These are phyloP conservation scores for Stenogyne calaminthoides DNA, from an alignment of 305 asterid genomes.

Conservation along the genomic window DNA sequence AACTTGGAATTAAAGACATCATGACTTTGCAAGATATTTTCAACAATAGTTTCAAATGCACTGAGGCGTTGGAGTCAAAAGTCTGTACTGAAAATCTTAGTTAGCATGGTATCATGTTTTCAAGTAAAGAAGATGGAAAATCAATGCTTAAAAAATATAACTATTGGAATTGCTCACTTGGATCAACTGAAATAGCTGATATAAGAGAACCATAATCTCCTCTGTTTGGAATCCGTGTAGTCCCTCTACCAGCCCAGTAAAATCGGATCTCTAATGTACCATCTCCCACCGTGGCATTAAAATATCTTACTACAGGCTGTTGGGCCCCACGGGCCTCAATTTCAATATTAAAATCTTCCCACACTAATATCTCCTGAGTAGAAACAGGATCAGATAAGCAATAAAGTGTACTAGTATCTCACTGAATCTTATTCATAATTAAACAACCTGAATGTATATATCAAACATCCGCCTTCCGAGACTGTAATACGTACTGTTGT, in stretches of 20 bases:
- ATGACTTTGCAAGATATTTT: neutral
- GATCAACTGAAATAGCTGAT: conserved; percentile 87
- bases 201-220: conserved; percentile 88
- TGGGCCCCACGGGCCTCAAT: conserved; percentile 74
- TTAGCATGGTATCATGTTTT: neutral
- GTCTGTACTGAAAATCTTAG: neutral
- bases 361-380: conserved; percentile 63
- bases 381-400: conserved; percentile 36
- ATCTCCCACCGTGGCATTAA: conserved; percentile 62
- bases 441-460: conserved; percentile 79
- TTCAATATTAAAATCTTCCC: conserved; percentile 71
- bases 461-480: conserved; percentile 83
- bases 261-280: conserved; percentile 73
- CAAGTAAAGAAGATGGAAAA: neutral
- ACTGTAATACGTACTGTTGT: conserved; percentile 64
- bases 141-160: neutral
- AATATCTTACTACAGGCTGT: conserved; percentile 51
- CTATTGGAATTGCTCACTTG: conserved; percentile 54
- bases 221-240: conserved; percentile 71
- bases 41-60: neutral
- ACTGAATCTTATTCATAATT: neutral
- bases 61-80: neutral
- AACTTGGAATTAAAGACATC: neutral
- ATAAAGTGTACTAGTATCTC: neutral
- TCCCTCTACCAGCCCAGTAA: conserved; percentile 91